phyloP scores from a whole-genome alignment of 2,329 filamentous ascomycete genomes.

The Aspergillus aculeatinus region DNA sequence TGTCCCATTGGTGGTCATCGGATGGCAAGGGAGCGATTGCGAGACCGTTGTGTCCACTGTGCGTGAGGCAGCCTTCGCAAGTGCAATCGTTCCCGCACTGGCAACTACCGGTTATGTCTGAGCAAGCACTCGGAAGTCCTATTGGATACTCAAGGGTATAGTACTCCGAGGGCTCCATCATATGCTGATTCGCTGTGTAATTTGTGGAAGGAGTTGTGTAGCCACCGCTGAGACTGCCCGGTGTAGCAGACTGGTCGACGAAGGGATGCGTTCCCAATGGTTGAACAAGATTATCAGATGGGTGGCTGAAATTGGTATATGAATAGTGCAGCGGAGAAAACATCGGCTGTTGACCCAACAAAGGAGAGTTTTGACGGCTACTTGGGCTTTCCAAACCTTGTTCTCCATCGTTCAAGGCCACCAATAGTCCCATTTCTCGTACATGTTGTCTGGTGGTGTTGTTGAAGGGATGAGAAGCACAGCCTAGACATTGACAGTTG shows the following conservation, averaged over 20 bases:
- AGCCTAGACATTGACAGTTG: conserved; percentile 48
- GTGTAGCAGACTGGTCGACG: conserved; percentile 18
- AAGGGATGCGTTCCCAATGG: conserved; percentile 22
- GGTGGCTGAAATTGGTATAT: conserved; percentile 17
- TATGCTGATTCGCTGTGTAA: conserved; percentile 25
- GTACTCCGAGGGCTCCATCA: conserved; percentile 45
- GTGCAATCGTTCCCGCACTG: conserved; percentile 54
- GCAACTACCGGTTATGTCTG: conserved; percentile 51
- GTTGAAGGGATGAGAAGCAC: conserved; percentile 49
- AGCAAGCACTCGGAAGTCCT: conserved; percentile 42
- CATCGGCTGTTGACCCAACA: conserved; percentile 17
- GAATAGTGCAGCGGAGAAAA: conserved; percentile 21
- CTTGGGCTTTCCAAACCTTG: conserved; percentile 21
- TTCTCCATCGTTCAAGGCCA: conserved; percentile 36
- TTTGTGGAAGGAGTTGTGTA: conserved; percentile 28
- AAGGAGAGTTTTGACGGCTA: conserved; percentile 23
- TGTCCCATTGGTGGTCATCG: conserved; percentile 3
- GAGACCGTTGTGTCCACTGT: conserved; percentile 51
- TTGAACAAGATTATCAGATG: conserved; percentile 15
- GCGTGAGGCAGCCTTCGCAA: conserved; percentile 55
- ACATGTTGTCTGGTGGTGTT: conserved; percentile 46
- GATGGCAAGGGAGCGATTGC: conserved; percentile 28
- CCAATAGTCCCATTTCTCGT: conserved; percentile 47
- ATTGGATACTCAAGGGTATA: conserved; percentile 45
- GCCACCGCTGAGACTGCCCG: conserved; percentile 20